A percentile compares a stretch with the other conserved stretches of the same genome.
phyloP scores from a whole-genome alignment of 208 protist species.

The Naegleria fowleri region DNA sequence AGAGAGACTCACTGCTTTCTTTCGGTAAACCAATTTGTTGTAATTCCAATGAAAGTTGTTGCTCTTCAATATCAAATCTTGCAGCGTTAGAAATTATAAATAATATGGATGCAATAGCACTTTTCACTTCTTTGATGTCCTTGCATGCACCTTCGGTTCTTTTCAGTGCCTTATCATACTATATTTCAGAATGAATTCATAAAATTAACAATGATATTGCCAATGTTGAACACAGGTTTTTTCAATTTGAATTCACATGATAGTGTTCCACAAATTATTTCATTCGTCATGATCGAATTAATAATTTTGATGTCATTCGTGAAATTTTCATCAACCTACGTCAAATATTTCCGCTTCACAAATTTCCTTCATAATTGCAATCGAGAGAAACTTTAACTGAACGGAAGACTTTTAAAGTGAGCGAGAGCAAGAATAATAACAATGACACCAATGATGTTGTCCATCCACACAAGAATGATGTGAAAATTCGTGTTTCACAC shows the following conservation, averaged over 20 bases:
- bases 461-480: too few relatives aligned
- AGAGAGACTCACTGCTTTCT: background rate
- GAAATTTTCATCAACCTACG: background rate
- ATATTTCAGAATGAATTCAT: too few relatives aligned
- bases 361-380: background rate
- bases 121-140: background rate
- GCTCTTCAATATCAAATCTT: constrained; percentile 4
- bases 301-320: too few relatives aligned
- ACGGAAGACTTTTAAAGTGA: background rate
- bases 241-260: too few relatives aligned
- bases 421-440: too few relatives aligned
- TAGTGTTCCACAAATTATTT: background rate
- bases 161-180: background rate
- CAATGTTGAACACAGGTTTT: too few relatives aligned
- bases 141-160: background rate
- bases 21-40: constrained; percentile 31
- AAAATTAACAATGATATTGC: background rate
- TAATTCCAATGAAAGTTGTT: background rate
- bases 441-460: too few relatives aligned
- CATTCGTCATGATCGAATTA: background rate
- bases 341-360: background rate
- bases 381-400: background rate
- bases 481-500: background rate
- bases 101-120: background rate
- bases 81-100: constrained; percentile 15